Percentiles rank a stretch among this genome's conserved stretches.
Conservation (phyloP, 2,329 filamentous ascomycete genomes). For the Podosphaera xanthii region DNA sequence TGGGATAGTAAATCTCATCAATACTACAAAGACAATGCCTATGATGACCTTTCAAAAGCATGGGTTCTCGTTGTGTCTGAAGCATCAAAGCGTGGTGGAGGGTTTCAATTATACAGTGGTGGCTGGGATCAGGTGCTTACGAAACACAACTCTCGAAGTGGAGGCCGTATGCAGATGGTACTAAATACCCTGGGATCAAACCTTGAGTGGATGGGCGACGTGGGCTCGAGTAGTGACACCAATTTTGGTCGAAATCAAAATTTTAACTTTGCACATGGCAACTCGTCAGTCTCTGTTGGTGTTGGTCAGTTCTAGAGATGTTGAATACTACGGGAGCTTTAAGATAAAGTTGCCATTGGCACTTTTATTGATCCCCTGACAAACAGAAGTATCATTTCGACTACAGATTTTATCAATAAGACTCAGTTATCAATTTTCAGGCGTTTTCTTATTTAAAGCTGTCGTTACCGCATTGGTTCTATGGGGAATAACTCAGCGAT, state of each 20-base stretch:
- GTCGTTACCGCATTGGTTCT: neutral
- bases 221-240: conserved; percentile 18
- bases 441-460: neutral
- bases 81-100: conserved; percentile 72
- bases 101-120: conserved; percentile 70
- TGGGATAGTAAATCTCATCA: conserved; percentile 81
- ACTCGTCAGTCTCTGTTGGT: conserved; percentile 23
- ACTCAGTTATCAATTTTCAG: neutral
- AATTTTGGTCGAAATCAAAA: conserved; percentile 39
- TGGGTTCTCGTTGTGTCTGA: conserved; percentile 86
- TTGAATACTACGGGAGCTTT: conserved; percentile 17
- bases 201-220: conserved; percentile 52
- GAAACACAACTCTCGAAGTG: conserved; percentile 72
- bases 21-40: conserved; percentile 82
- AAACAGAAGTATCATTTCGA: neutral
- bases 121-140: conserved; percentile 78
- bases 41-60: conserved; percentile 84
- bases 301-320: conserved; percentile 26
- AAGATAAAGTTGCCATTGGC: neutral
- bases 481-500: neutral
- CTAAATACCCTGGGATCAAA: conserved; percentile 53
- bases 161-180: conserved; percentile 58
- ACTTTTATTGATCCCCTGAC: neutral
- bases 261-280: conserved; percentile 33
- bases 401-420: neutral